Evolutionary conservation across 257 asterid genomes (phyloP), one percentile per base, ranked within the genome.

Genomic region (Solanum clarkiae): DNA sequence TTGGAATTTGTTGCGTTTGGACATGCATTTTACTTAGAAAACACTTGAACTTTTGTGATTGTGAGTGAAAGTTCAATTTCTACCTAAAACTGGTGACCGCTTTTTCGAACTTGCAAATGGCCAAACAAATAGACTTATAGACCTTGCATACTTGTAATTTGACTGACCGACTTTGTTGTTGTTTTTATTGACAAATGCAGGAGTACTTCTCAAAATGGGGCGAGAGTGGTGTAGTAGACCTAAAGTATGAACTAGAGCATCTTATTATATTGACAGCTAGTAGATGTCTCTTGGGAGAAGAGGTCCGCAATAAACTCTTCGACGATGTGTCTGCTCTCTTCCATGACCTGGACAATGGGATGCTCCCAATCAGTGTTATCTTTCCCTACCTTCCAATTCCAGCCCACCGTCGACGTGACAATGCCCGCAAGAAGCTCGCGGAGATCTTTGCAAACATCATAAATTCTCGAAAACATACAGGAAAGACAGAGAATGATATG

Each of bases 191-290:
- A 66, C 44, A 40, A 69, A 60, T 87, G 86, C 80, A 91, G 99
- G 93, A 94, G 0, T 94, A 96, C 86, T 96, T 96, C 88, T 93
- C 99, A 4, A 94, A 96, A 90, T 96, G 99, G 99, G 98, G 98
- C 22, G 98, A 93, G 5, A 92, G 93, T 42, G 99, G 99, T 69
- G 98, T 93, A 87, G 98, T 96, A 82, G 99, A 96, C 86, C 88
- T 96, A 24, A 96, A 96, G 87, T 91, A 91, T 88, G 98, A 96
- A 88, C 84, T 96, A 60, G 99, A 96, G 87, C 99, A 93, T 84
- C 92, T 96, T 24, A 96, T 96, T 88, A 96, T 96, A 82, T 91
- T 96, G 83, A 96, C 99, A 24, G 99, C 98, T 57, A 94, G 98
- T 82, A 66, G 99, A 88, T 96, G 99, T 89, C 91, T 94, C 80